Conservation (phyloP, 768 basidiomycete species). For the Galerina sulciceps region DNA sequence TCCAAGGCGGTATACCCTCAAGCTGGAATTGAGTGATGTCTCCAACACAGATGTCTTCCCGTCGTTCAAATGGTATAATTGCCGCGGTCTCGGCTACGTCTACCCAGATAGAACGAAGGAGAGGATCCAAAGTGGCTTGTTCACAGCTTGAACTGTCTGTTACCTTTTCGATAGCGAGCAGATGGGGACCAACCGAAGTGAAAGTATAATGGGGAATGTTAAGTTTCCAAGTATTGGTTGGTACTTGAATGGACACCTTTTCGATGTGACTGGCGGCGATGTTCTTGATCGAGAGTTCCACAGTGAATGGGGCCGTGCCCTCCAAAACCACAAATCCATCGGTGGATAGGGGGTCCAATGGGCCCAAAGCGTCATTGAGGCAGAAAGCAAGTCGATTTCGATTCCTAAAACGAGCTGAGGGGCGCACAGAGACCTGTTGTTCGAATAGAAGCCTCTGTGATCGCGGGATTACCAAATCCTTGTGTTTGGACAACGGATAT, state of each 20-base stretch:
- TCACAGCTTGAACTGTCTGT: constrained; percentile 84
- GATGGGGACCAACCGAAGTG: constrained; percentile 79
- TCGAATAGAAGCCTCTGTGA: constrained; percentile 76
- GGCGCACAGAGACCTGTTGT: constrained; percentile 83
- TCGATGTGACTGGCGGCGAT: constrained; percentile 72
- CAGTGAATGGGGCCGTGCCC: constrained; percentile 85
- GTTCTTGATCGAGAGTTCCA: constrained; percentile 77
- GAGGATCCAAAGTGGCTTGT: constrained; percentile 67
- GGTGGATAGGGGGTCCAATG: constrained; percentile 50
- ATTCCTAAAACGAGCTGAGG: constrained; percentile 79
- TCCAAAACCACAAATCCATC: constrained; percentile 74
- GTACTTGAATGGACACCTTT: constrained; percentile 55
- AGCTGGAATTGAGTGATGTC: constrained; percentile 90
- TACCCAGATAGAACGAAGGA: constrained; percentile 71
- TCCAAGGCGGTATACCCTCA: constrained; percentile 94
- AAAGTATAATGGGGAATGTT: constrained; percentile 74
- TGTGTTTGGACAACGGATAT: constrained; percentile 77
- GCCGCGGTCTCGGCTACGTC: constrained; percentile 97
- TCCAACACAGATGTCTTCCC: constrained; percentile 86
- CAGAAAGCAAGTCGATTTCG: constrained; percentile 74
- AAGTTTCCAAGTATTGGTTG: constrained; percentile 66
- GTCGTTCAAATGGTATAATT: constrained; percentile 82
- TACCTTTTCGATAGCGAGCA: constrained; percentile 77
- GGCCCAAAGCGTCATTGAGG: constrained; percentile 66
- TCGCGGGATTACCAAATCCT: constrained; percentile 64